Evolutionary conservation across 2,329 filamentous ascomycete species (phyloP).

Genomic region (Botrytis porri): DNA sequence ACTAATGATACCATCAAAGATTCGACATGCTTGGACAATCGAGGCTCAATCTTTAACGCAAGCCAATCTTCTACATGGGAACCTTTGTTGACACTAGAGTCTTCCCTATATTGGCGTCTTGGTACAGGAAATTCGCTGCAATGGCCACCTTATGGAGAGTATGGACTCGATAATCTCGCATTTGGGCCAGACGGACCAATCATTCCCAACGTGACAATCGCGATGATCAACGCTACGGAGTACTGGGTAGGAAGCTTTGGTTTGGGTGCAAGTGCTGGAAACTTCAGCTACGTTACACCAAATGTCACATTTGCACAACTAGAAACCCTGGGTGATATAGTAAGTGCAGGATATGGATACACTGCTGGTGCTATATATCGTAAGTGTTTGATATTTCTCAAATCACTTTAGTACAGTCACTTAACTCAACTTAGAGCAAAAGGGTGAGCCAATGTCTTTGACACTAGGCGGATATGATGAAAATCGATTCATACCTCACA

Average conservation of each 20-base stretch:
- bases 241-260: slow-evolving; percentile 56
- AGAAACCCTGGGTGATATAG: slow-evolving; percentile 50
- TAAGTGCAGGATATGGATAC: slow-evolving; percentile 65
- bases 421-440: slow-evolving; percentile 40
- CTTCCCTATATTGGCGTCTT: slow-evolving; percentile 48
- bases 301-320: not conserved
- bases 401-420: not conserved
- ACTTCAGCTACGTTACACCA: slow-evolving; percentile 47
- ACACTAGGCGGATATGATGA: slow-evolving; percentile 70
- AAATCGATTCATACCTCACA: slow-evolving; percentile 59
- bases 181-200: slow-evolving; percentile 36
- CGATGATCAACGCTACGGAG: slow-evolving; percentile 53
- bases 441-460: slow-evolving; percentile 53
- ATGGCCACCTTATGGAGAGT: slow-evolving; percentile 50
- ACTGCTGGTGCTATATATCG: slow-evolving; percentile 73
- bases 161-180: slow-evolving; percentile 50
- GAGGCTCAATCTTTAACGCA: slow-evolving; percentile 58
- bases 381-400: slow-evolving; percentile 40
- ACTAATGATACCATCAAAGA: slow-evolving; percentile 38
- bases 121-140: not conserved
- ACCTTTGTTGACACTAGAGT: slow-evolving; percentile 38
- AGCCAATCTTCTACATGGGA: slow-evolving; percentile 55
- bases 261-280: slow-evolving; percentile 53
- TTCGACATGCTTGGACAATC: slow-evolving; percentile 51
- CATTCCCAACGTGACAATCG: slow-evolving; percentile 41